These are phyloP conservation scores for Fusarium virguliforme DNA, from an alignment of 2,329 filamentous ascomycete species.

Conservation along the genomic window DNA sequence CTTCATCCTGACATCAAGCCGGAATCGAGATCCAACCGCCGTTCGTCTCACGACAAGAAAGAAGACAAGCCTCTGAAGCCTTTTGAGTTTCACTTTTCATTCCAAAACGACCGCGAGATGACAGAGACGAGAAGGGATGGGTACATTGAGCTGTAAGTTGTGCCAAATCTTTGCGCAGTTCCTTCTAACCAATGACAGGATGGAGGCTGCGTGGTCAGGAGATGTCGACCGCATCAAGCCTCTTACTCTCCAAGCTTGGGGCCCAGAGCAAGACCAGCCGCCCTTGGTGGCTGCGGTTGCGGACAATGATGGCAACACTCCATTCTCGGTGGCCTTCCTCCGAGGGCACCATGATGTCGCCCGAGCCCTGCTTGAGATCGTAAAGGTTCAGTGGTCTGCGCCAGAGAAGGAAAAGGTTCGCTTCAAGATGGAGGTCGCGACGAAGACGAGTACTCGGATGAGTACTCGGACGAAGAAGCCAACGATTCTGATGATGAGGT, in stretches of 20 bases:
- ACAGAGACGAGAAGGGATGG: slow-evolving; percentile 70
- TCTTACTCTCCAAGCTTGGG: slow-evolving; percentile 75
- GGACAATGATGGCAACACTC: slow-evolving; percentile 68
- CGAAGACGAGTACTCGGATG: slow-evolving; percentile 59
- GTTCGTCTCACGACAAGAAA: neutral
- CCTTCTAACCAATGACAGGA: slow-evolving; percentile 59
- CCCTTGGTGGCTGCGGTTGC: slow-evolving; percentile 76
- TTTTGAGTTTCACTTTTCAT: slow-evolving; percentile 68
- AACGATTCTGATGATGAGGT: slow-evolving; percentile 56
- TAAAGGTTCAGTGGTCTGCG: slow-evolving; percentile 77
- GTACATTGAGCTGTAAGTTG: slow-evolving; percentile 75
- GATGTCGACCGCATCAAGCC: slow-evolving; percentile 77
- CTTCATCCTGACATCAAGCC: slow-evolving; percentile 70
- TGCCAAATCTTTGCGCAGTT: neutral
- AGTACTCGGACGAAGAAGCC: slow-evolving; percentile 56
- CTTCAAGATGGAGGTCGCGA: slow-evolving; percentile 63
- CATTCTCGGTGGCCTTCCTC: slow-evolving; percentile 79
- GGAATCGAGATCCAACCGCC: slow-evolving; percentile 20
- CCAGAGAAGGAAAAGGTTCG: slow-evolving; percentile 67
- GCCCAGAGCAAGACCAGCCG: slow-evolving; percentile 65
- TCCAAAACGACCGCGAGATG: slow-evolving; percentile 68
- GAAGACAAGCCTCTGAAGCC: slow-evolving; percentile 50
- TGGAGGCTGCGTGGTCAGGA: slow-evolving; percentile 82
- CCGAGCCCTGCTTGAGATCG: slow-evolving; percentile 78
- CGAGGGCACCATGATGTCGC: slow-evolving; percentile 77